Percentiles rank a stretch among this genome's conserved stretches.
Conservation (phyloP, 176 grass and related monocot species). For the Tillandsia leiboldiana region DNA sequence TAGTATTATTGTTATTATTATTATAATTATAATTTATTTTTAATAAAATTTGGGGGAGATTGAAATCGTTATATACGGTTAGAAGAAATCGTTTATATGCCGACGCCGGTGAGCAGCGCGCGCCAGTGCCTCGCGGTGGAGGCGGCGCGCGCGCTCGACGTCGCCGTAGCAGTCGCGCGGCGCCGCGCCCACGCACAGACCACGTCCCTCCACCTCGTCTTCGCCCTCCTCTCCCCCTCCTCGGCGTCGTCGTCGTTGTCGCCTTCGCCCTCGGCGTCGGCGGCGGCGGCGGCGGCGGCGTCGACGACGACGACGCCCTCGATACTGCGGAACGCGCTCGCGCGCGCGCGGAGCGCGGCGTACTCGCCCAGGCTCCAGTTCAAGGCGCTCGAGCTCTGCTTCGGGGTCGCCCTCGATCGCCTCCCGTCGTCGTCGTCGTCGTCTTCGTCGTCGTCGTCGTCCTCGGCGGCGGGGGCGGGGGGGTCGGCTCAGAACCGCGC, state of each 20-base stretch:
- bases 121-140: constrained; percentile 28
- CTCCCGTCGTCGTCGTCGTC: constrained; percentile 35
- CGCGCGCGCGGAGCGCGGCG: constrained; percentile 51
- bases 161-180: constrained; percentile 15
- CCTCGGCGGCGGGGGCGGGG: background rate
- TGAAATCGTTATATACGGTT: too few species aligned
- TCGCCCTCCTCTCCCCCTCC: constrained; percentile 26
- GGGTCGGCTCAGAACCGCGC: too few species aligned
- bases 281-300: constrained; percentile 10
- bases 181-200: constrained; percentile 36
- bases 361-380: constrained; percentile 72
- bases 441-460: background rate
- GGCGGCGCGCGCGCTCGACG: constrained; percentile 28
- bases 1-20: too few species aligned
- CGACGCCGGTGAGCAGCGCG: constrained; percentile 24
- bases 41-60: too few species aligned
- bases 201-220: constrained; percentile 34
- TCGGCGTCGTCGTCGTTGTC: background rate
- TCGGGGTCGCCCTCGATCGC: constrained; percentile 61
- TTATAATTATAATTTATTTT: too few species aligned
- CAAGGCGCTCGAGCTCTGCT: constrained; percentile 81
- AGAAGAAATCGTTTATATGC: constrained; percentile 18
- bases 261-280: constrained; percentile 38
- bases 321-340: constrained; percentile 54
- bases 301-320: constrained; percentile 9